phyloP scores from a whole-genome alignment of 371 early-diverging fungal genomes.

The Phascolomyces articulosus region DNA sequence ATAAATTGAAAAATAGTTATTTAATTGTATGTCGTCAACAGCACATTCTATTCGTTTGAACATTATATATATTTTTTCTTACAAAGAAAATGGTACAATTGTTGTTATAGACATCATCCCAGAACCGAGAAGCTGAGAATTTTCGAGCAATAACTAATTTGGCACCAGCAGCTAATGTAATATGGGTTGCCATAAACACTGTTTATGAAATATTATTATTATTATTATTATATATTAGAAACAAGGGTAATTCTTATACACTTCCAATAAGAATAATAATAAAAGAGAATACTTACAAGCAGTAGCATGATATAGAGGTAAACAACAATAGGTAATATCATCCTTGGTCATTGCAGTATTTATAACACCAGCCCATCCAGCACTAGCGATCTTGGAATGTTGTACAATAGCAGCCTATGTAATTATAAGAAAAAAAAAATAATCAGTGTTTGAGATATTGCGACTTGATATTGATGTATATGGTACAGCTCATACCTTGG shows the following conservation, averaged over 20 bases:
- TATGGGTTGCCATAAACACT: slow-evolving; percentile 34
- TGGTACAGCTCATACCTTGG: too few relatives aligned
- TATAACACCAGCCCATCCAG: too few relatives aligned
- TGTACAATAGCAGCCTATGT: slow-evolving; percentile 16
- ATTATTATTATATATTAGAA: too few relatives aligned
- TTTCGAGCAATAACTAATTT: slow-evolving; percentile 49
- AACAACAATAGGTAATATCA: slow-evolving; percentile 17
- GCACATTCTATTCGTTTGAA: too few relatives aligned
- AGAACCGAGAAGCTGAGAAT: slow-evolving; percentile 52
- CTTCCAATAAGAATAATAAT: too few relatives aligned
- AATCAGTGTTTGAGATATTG: too few relatives aligned
- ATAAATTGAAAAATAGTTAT: neutral
- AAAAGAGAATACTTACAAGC: slow-evolving; percentile 40
- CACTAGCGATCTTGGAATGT: neutral
- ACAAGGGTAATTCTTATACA: too few relatives aligned
- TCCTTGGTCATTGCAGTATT: neutral
- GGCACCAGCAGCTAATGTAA: slow-evolving; percentile 30
- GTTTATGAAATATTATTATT: too few relatives aligned
- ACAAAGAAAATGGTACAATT: slow-evolving; percentile 39
- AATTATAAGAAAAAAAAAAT: neutral
- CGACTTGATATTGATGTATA: too few relatives aligned
- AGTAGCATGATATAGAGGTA: slow-evolving; percentile 54
- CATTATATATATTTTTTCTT: slow-evolving; percentile 5
- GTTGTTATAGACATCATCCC: slow-evolving; percentile 48
- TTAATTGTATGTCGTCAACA: too few relatives aligned